Evolutionary conservation across 1,139 yeast genomes (phyloP).

Genomic region (Zygosaccharomyces sapae): DNA sequence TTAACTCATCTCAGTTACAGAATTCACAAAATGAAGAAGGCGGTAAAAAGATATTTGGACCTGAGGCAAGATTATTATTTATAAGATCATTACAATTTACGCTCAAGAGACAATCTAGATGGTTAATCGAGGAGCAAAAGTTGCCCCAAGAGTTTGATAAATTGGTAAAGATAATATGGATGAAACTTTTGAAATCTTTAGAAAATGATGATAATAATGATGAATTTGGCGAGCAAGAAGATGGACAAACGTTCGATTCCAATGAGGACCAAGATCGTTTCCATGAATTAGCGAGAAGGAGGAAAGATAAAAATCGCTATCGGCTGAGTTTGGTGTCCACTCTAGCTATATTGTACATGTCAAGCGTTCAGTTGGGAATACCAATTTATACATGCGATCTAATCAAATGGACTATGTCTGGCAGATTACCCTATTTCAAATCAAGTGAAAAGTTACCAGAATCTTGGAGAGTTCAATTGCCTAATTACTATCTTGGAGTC

Average conservation of each 20-base stretch:
- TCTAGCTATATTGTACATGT: conserved; percentile 29
- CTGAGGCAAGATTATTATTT: conserved; percentile 46
- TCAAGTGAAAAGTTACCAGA: conserved; percentile 26
- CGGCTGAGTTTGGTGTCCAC: conserved; percentile 24
- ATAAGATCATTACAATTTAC: conserved; percentile 54
- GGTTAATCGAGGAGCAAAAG: conserved; percentile 37
- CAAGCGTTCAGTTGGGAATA: conserved; percentile 26
- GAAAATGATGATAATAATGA: conserved; percentile 11
- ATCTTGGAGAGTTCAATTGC: conserved; percentile 28
- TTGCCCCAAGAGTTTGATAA: conserved; percentile 40
- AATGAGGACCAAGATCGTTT: conserved; percentile 24
- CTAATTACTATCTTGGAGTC: conserved; percentile 30
- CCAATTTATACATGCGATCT: conserved; percentile 31
- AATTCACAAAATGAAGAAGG: conserved; percentile 20
- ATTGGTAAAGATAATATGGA: conserved; percentile 53
- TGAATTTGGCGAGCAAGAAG: conserved; percentile 37
- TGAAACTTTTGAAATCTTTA: conserved; percentile 36
- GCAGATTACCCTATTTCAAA: conserved; percentile 29
- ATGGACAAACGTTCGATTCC: conserved; percentile 13
- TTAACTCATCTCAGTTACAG: conserved; percentile 27
- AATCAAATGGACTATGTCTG: conserved; percentile 26
- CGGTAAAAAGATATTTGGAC: conserved; percentile 46
- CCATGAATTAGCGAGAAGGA: conserved; percentile 1
- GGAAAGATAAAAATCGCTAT: conserved; percentile 12
- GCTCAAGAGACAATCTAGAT: conserved; percentile 47